Base-by-base conservation (phyloP, 768 basidiomycete genomes). In the Leccinum disarticulatum region DNA sequence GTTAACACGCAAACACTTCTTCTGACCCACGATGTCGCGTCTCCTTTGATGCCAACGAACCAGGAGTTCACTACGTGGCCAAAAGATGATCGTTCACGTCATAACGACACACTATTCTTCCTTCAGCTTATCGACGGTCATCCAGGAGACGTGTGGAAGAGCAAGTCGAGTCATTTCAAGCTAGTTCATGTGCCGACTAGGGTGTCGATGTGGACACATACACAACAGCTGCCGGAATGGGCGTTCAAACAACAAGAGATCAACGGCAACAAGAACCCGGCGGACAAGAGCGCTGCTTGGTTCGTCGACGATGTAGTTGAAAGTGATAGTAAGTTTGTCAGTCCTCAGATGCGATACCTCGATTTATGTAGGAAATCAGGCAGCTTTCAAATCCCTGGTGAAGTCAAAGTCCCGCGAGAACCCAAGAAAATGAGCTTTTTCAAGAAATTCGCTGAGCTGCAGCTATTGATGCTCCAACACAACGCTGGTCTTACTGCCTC, bases 401-500 rank as follows among this genome's bases (percentile, higher is more conserved):
- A 56, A 75, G 73, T 74, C 14, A 81, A 82, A 25, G 67, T 52
- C n/a, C 57, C 77, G 13, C 94, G 91, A 71, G 77, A 83, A 56
- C 89, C 92, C 19, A 95, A 91, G 77, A 79, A 77, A 55, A 83
- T 94, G 79, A 90, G 87, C 73, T 99, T 99, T 77, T 91, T 99
- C 81, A 88, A 81, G 73, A 98, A 99, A 76, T 98, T 95, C 68
- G 84, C 79, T 30, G 96, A 99, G 73, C 79, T 98, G 33, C 97
- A 99, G 69, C 76, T 96, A 48, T 78, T 96, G 57, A 98, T 98
- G 96, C 77, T 98, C 64, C 94, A 97, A 71, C 97, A 99, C 79
- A 99, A 99, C 68, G 95, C 97, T n/a, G 97, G 95, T 22, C 80
- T 99, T 63, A 96, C 94, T 27, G 91, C 94, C n/a, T 91, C 90